Percentiles rank a stretch among this genome's conserved stretches.
These are phyloP conservation scores for Beauveria rudraprayagi DNA, from an alignment of 2,329 filamentous ascomycete genomes.

Conservation along the genomic window DNA sequence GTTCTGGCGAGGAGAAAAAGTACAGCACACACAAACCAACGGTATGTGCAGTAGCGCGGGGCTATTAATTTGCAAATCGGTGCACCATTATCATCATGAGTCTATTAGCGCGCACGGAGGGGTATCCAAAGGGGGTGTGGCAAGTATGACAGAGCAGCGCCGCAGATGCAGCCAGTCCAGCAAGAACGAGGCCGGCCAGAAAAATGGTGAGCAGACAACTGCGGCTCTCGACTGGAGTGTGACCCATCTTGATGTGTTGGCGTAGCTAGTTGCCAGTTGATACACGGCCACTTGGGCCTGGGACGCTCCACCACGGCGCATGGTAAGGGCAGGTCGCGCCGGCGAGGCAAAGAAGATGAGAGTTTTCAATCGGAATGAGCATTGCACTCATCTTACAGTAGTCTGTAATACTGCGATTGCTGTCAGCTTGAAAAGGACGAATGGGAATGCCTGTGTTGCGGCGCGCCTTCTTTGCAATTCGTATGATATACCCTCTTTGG, in stretches of 20 bases:
- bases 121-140: slow-evolving; percentile 1
- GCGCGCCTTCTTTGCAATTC: not conserved
- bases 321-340: slow-evolving; percentile 21
- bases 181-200: slow-evolving; percentile 1
- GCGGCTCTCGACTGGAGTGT: slow-evolving; percentile 58
- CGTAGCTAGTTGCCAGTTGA: slow-evolving; percentile 77
- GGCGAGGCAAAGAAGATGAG: not conserved
- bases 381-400: not conserved
- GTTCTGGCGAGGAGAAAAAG: slow-evolving; percentile 2
- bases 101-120: slow-evolving; percentile 14
- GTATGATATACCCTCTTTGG: not conserved
- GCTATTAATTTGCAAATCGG: slow-evolving; percentile 13
- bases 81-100: slow-evolving; percentile 5
- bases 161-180: slow-evolving; percentile 4
- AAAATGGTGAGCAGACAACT: slow-evolving; percentile 48
- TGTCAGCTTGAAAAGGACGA: not conserved
- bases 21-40: slow-evolving; percentile 11
- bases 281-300: slow-evolving; percentile 53
- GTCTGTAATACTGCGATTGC: not conserved
- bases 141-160: not conserved
- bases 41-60: slow-evolving; percentile 10
- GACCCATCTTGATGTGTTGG: slow-evolving; percentile 84
- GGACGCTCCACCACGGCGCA: slow-evolving; percentile 53
- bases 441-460: not conserved
- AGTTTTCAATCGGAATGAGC: not conserved